These are phyloP conservation scores for Potentilla sterilis DNA, from an alignment of 306 rosid genomes.

Conservation along the genomic window DNA sequence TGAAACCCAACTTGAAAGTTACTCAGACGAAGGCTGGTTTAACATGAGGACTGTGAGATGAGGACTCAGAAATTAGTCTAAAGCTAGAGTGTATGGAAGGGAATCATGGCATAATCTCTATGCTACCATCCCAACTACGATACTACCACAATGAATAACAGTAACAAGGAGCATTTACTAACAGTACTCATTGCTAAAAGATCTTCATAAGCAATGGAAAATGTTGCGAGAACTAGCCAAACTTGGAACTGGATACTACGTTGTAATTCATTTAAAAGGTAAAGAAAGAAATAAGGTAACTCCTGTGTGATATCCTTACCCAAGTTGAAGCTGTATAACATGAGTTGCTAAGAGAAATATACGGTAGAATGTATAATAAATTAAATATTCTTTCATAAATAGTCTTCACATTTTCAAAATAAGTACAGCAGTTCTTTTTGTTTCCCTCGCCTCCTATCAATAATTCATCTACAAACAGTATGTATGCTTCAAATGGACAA, in stretches of 20 bases:
- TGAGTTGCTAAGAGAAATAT: not conserved
- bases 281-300: no score
- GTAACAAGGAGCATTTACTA: not conserved
- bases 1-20: no score
- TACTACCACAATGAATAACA: no score
- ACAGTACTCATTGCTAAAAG: not conserved
- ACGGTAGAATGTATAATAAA: not conserved
- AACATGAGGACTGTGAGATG: no score
- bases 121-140: no score
- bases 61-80: no score
- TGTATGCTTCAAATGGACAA: conserved; percentile 13
- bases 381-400: not conserved
- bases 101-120: no score
- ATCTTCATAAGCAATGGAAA: not conserved
- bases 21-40: not conserved
- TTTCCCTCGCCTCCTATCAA: conserved; percentile 2
- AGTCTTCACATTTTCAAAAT: not conserved
- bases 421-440: not conserved
- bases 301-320: not conserved
- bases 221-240: not conserved
- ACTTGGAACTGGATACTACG: no score
- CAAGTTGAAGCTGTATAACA: not conserved
- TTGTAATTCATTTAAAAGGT: no score
- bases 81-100: no score
- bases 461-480: conserved; percentile 1